These are phyloP conservation scores for Talaromyces sp. DNA, from an alignment of 2,329 filamentous ascomycete species.

Conservation along the genomic window DNA sequence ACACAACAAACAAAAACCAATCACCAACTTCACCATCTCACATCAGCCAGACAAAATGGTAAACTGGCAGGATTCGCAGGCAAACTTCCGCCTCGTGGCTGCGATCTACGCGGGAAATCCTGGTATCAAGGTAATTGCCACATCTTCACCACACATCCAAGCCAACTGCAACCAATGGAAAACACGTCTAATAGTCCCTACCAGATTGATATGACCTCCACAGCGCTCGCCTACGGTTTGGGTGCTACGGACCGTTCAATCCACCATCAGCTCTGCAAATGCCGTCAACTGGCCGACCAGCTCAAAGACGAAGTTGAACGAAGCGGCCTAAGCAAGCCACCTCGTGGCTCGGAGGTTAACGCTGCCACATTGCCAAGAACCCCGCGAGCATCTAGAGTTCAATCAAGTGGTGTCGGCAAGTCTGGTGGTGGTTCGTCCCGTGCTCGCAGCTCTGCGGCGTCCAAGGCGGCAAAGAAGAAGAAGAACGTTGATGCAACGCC, in stretches of 20 bases:
- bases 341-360: neutral
- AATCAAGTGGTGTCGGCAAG: neutral
- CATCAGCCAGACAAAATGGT: slow-evolving; percentile 25
- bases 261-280: slow-evolving; percentile 45
- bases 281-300: slow-evolving; percentile 39
- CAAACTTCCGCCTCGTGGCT: slow-evolving; percentile 27
- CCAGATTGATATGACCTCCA: slow-evolving; percentile 45
- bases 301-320: slow-evolving; percentile 30
- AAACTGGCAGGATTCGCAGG: slow-evolving; percentile 28
- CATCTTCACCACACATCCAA: neutral
- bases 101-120: slow-evolving; percentile 29
- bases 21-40: neutral
- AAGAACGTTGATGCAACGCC: neutral
- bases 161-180: neutral
- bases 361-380: neutral
- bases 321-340: slow-evolving; percentile 4
- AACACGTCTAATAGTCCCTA: neutral
- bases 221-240: slow-evolving; percentile 45
- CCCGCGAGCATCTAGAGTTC: neutral
- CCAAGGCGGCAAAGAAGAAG: neutral
- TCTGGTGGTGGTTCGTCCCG: neutral
- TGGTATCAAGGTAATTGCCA: slow-evolving; percentile 19
- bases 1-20: neutral
- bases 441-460: neutral
- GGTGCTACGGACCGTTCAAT: slow-evolving; percentile 49